phyloP scores from a whole-genome alignment of 1,284 basidiomycete genomes.

The Microbotryum saponariae region DNA sequence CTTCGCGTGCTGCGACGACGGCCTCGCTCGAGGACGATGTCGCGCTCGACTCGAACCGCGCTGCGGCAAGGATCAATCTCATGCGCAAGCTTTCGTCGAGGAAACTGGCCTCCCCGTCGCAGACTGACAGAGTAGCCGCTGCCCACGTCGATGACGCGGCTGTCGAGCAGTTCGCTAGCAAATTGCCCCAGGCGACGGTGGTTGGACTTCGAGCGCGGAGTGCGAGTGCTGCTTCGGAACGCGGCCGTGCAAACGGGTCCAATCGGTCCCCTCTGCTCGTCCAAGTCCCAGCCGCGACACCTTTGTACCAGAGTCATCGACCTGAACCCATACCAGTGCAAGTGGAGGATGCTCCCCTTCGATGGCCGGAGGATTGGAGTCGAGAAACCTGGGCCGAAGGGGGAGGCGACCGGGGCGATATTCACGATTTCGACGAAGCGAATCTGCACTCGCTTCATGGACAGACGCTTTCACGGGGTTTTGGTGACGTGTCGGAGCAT shows the following conservation, averaged over 20 bases:
- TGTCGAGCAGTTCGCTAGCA: background rate
- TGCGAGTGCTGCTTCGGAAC: conserved; percentile 17
- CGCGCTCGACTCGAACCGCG: conserved; percentile 12
- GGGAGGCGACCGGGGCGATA: too few relatives aligned
- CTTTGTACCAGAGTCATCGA: background rate
- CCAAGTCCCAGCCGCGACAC: background rate
- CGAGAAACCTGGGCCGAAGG: too few relatives aligned
- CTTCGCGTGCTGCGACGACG: background rate
- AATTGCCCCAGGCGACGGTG: background rate
- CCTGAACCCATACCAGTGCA: too few relatives aligned
- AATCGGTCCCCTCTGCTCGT: conserved; percentile 5
- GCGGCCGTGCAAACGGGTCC: conserved; percentile 7
- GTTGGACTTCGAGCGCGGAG: conserved; percentile 12
- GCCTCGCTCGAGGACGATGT: conserved; percentile 2
- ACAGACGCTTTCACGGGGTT: too few relatives aligned
- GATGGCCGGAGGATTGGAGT: too few relatives aligned
- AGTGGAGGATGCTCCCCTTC: too few relatives aligned
- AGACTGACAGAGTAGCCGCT: background rate
- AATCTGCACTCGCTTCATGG: too few relatives aligned
- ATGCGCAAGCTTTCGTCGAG: conserved; percentile 35
- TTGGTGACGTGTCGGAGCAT: too few relatives aligned
- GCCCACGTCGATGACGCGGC: background rate
- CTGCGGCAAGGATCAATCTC: conserved; percentile 32
- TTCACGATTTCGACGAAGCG: too few relatives aligned
- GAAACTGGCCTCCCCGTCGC: conserved; percentile 14